Percentiles rank a stretch among this genome's conserved stretches.
Evolutionary conservation across 2,329 filamentous ascomycete genomes (phyloP).

Genomic region (Bipolaris bicolor): DNA sequence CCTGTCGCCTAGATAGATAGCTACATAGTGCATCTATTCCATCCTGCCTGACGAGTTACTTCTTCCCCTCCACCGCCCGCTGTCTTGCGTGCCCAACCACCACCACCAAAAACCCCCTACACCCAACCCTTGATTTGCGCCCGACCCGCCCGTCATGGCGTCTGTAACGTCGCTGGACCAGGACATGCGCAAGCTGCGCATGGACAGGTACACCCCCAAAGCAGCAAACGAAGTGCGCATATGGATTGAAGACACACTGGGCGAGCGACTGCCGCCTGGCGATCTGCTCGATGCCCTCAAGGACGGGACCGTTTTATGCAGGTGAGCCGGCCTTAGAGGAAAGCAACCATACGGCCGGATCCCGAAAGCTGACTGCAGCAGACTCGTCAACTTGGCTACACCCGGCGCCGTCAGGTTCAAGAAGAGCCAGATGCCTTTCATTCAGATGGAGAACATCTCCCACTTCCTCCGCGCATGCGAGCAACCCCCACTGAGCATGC

Average conservation of each 20-base stretch:
- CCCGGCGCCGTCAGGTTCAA: constrained; percentile 88
- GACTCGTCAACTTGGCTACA: constrained; percentile 79
- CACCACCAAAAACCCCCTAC: not conserved
- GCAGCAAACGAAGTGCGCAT: constrained; percentile 82
- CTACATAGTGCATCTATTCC: not conserved
- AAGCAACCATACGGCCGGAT: not conserved
- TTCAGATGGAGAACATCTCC: constrained; percentile 99
- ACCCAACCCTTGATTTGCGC: constrained; percentile 16
- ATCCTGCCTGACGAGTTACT: constrained; percentile 1
- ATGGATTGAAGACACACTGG: constrained; percentile 86
- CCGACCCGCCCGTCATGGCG: constrained; percentile 67
- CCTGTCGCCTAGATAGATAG: constrained; percentile 2
- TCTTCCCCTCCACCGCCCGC: not conserved
- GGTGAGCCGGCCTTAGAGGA: constrained; percentile 61
- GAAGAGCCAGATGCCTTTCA: constrained; percentile 92
- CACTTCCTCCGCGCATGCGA: constrained; percentile 92
- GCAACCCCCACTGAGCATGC: constrained; percentile 80
- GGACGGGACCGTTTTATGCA: constrained; percentile 92
- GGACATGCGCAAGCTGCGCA: constrained; percentile 90
- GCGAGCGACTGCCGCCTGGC: constrained; percentile 70
- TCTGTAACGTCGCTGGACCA: constrained; percentile 93
- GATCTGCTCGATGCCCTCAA: constrained; percentile 87
- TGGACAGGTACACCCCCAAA: constrained; percentile 90
- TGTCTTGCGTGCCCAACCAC: constrained; percentile 1
- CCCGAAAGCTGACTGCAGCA: constrained; percentile 44